phyloP scores from a whole-genome alignment of 768 basidiomycete species.

The Pholiota conissans region DNA sequence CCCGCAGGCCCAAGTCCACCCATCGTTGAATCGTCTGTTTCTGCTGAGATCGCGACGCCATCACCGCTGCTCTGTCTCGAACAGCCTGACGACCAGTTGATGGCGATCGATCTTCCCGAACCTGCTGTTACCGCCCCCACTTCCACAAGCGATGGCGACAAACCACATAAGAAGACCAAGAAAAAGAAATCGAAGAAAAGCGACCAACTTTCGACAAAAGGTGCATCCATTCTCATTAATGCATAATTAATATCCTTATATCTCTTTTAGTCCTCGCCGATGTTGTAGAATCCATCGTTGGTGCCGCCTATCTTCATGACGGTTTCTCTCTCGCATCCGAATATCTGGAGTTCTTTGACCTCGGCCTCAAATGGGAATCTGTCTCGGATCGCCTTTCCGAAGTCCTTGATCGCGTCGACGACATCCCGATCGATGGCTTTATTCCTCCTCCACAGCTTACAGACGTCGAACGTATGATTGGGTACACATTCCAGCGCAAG shows the following conservation, averaged over 20 bases:
- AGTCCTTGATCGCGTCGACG: conserved; percentile 42
- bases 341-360: conserved; percentile 56
- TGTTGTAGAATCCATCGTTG: conserved; percentile 81
- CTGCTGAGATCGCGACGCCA: too few relatives aligned
- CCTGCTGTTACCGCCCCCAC: too few relatives aligned
- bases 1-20: background rate
- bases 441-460: conserved; percentile 50
- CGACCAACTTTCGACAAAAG: conserved; percentile 70
- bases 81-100: too few relatives aligned
- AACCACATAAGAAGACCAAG: conserved; percentile 9
- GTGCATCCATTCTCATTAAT: too few relatives aligned
- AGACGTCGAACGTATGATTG: conserved; percentile 65
- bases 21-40: background rate
- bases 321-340: conserved; percentile 61
- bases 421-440: conserved; percentile 22
- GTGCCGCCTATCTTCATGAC: conserved; percentile 72
- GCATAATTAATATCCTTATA: too few relatives aligned
- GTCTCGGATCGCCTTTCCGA: conserved; percentile 45
- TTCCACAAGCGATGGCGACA: background rate
- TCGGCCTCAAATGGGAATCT: conserved; percentile 61
- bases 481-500: conserved; percentile 64
- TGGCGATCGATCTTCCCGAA: too few relatives aligned
- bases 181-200: conserved; percentile 30
- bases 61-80: too few relatives aligned
- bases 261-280: conserved; percentile 75